Evolutionary conservation across 169 alveolate species (phyloP), one percentile per base, ranked within the genome.

Genomic region (Besnoitia besnoiti): DNA sequence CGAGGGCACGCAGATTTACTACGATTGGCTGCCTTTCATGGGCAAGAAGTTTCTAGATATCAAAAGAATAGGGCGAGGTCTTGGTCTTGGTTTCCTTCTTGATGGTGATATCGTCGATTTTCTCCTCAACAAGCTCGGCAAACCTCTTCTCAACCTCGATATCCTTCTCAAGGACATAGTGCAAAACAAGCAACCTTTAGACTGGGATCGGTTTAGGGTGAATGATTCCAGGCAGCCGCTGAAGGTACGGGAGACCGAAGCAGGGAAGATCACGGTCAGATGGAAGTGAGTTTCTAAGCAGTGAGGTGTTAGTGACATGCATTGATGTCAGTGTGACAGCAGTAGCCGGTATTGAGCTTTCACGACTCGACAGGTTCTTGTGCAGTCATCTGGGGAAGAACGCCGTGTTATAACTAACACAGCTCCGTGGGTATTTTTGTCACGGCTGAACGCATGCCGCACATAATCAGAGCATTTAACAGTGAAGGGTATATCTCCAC

Each of bases 141-240:
- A 21, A n/a, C 95, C 95, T 7, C 84, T 90, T 16, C 42, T 93
- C 46, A 88, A 87, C 44, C 87, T 93, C 5, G 93, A 93, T 46
- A 21, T 61, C 0, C 95, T 93, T 21, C 90, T 93, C 44, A 33
- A 7, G n/a, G 87, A 93, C 37, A 76, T 93, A 21, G 89, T 93
- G 85, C 91, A 93, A 76, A 19, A 80, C 33, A 19, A 37, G 47
- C 95, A 88, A 77, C 95, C 95, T 3, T 35, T 93, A 51, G 55
- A 93, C 89, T 93, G 93, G 93, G 55, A 39, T 35, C 33, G 39
- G 37, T 93, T 93, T 47, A 19, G n/a, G 55, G 40, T 37, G 8
- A 59, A 82, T 37, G 90, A 93, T 40, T 4, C n/a, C n/a, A n/a
- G 47, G 39, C 95, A 92, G 62, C 95, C 95, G 46, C 93, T 92